Evolutionary conservation across 192 early-diverging fungal genomes (phyloP).

Genomic region (Umbelopsis isabellina): DNA sequence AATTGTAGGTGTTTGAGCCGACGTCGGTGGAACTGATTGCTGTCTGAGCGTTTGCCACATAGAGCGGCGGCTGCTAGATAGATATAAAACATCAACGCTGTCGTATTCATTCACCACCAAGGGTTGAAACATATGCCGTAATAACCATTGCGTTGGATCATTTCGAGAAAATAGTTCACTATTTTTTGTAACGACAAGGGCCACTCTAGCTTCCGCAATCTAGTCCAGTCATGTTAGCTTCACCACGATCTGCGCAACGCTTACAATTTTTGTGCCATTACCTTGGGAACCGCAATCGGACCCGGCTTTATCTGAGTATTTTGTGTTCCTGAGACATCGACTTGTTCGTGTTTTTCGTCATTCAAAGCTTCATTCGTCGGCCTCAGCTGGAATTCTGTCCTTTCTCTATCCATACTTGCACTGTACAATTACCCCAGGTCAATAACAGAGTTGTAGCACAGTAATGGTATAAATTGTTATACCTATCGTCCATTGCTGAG

Average conservation of each 20-base stretch:
- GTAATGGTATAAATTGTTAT: too few species aligned
- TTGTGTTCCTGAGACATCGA: neutral
- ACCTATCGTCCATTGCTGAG: too few species aligned
- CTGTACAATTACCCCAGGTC: neutral
- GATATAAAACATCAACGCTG: neutral
- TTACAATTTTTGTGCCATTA: neutral
- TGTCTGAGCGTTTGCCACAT: neutral
- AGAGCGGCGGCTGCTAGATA: neutral
- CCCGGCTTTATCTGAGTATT: constrained; percentile 1
- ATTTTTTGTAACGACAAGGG: constrained; percentile 17
- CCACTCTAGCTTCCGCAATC: constrained; percentile 4
- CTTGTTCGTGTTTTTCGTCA: neutral
- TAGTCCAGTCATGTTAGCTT: neutral
- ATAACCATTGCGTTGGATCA: constrained; percentile 41
- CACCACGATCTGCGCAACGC: neutral
- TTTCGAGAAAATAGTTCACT: constrained; percentile 25
- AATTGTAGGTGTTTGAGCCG: neutral
- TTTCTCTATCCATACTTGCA: neutral
- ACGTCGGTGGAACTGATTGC: neutral
- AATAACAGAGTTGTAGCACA: too few species aligned
- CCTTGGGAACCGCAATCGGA: neutral
- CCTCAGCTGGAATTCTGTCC: neutral
- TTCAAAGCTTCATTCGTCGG: neutral
- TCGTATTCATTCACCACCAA: constrained; percentile 28
- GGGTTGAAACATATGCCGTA: constrained; percentile 42